Conservation (phyloP, 208 protist species). For the Trypanosoma lewisi region DNA sequence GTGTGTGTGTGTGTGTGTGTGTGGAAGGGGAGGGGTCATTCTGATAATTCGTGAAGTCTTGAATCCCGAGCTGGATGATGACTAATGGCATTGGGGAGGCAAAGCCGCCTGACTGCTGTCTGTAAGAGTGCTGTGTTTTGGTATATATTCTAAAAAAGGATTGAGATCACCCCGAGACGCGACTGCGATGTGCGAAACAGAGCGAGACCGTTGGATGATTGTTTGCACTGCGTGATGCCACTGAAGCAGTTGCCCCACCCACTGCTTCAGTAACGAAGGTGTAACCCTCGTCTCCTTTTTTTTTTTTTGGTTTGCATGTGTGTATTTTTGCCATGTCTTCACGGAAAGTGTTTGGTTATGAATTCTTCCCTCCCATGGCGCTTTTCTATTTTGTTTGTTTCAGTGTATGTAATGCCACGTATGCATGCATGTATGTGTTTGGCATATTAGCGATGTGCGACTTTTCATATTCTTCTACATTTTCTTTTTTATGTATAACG, state of each 20-base stretch:
- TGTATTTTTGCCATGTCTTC: background rate
- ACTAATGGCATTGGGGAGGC: constrained; percentile 9
- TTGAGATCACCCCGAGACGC: background rate
- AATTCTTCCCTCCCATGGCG: background rate
- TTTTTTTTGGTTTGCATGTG: background rate
- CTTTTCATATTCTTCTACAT: too few relatives aligned
- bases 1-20: background rate
- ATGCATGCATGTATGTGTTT: too few relatives aligned
- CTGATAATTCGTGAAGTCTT: constrained; percentile 11
- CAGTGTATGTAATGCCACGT: background rate
- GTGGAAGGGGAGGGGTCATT: background rate
- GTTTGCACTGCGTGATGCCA: constrained; percentile 15
- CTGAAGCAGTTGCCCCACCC: background rate
- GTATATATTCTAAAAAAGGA: constrained; percentile 8
- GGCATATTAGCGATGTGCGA: too few relatives aligned
- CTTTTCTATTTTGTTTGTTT: constrained; percentile 2
- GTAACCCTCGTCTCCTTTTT: background rate
- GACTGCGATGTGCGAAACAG: constrained; percentile 11
- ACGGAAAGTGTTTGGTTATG: background rate
- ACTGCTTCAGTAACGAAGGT: background rate
- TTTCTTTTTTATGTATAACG: too few relatives aligned
- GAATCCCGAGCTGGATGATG: constrained; percentile 8
- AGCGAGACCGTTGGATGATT: constrained; percentile 16
- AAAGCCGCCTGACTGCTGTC: constrained; percentile 9
- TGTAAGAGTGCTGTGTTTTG: constrained; percentile 9